Base-by-base conservation (phyloP, 2,329 filamentous ascomycete species). In the Fusarium illudens region DNA sequence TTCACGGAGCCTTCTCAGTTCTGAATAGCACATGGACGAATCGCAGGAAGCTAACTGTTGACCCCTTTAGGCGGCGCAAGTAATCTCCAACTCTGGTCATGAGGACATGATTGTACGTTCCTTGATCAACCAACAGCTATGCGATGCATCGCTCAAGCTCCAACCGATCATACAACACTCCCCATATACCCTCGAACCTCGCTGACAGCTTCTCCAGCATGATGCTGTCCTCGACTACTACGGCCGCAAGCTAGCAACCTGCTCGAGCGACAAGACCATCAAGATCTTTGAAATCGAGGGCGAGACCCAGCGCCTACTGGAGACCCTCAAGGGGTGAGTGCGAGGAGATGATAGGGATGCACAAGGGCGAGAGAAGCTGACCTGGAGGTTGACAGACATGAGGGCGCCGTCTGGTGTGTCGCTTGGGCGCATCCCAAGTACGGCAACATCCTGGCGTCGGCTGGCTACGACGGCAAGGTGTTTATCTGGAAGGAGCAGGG, bases 151-250 rank as follows among this genome's bases (percentile, higher is more conserved):
- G 52, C 20, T 3, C 44, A 48, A 61, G 53, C 63, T 52, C 37
- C 39, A 19, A 8, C 4, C 46, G n/a, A 54, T n/a, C 50, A 32
- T 57, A 20, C 12, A 25, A 34, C 9, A 8, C 55, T 51, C 37
- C 52, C 39, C 57, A 20, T n/a, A 36, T 58, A 27, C 51, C 32
- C 51, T 50, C 48, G 57, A 67, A 71, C 66, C 67, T 39, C 33
- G 46, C 68, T 71, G 58, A 71, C 71, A 62, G 60, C 61, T 51
- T 57, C 32, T 55, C 57, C 72, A 93, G 95, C 96, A 99, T 81
- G 96, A 99, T 87, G 96, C 96, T 70, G 95, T 97, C 71, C 90
- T 99, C 77, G 96, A 99, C 81, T 99, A 98, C 85, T 99, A 98
- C 81, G 96, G 96, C 77, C 90, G 96, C 72, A 92, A 95, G 77